These are phyloP conservation scores for Laetiporus sulphureus DNA, from an alignment of 1,284 basidiomycete species.

Conservation along the genomic window DNA sequence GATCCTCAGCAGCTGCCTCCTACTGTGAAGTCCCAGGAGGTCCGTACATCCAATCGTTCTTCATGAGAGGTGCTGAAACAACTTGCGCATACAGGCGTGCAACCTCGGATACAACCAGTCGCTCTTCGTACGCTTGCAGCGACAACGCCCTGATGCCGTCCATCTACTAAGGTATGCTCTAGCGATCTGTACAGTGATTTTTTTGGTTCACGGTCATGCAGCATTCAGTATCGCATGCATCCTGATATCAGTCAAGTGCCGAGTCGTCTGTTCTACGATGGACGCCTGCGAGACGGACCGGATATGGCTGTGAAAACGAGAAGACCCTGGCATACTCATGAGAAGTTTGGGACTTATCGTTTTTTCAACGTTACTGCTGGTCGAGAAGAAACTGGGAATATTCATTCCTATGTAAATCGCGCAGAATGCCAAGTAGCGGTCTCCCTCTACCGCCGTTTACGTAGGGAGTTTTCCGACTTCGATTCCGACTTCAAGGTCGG, in stretches of 20 bases:
- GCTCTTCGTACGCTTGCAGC: conserved; percentile 90
- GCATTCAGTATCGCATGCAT: conserved; percentile 99
- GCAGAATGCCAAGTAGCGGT: conserved; percentile 77
- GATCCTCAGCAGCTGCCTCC: conserved; percentile 98
- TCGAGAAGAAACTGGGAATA: conserved; percentile 38
- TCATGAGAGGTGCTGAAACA: neutral
- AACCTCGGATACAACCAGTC: conserved; percentile 85
- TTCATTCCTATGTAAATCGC: conserved; percentile 75
- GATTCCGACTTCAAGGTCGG: conserved; percentile 81
- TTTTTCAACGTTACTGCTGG: conserved; percentile 79
- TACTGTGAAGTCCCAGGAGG: conserved; percentile 87
- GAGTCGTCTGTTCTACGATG: conserved; percentile 85
- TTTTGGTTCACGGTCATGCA: conserved; percentile 24
- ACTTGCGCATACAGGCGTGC: conserved; percentile 48
- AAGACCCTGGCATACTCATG: conserved; percentile 81
- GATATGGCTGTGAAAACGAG: conserved; percentile 81
- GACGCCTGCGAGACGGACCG: conserved; percentile 81
- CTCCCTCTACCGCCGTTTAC: conserved; percentile 73
- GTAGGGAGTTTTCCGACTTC: conserved; percentile 54
- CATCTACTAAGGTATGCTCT: conserved; percentile 80
- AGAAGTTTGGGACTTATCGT: conserved; percentile 82
- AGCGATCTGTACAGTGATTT: conserved; percentile 3
- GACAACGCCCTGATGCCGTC: conserved; percentile 70
- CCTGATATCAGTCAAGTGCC: conserved; percentile 91
- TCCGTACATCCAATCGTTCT: conserved; percentile 20